These are phyloP conservation scores for Rhodotorula kratochvilovae DNA, from an alignment of 768 basidiomycete species.

Conservation along the genomic window DNA sequence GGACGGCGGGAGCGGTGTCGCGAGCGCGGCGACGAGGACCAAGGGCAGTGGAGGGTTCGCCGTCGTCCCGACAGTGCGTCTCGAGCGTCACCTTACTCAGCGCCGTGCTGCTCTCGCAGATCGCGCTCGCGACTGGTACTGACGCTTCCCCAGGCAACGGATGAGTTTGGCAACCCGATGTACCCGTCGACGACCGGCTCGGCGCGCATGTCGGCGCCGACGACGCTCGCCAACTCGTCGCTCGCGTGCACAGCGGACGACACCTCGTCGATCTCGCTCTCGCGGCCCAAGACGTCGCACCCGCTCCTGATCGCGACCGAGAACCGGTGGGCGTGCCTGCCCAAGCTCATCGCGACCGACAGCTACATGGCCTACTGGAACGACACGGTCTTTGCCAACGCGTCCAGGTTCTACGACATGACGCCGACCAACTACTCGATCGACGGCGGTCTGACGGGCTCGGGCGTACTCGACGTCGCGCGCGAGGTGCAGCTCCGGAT, in stretches of 20 bases:
- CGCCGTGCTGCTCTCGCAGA: no score
- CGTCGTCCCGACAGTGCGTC: slow-evolving; percentile 75
- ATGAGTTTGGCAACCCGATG: slow-evolving; percentile 41
- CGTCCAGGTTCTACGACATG: slow-evolving; percentile 62
- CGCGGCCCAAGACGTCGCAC: slow-evolving; percentile 68
- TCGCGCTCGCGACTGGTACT: no score
- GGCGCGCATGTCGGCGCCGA: slow-evolving; percentile 52
- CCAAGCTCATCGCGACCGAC: slow-evolving; percentile 69
- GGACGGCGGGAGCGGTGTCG: slow-evolving; percentile 9
- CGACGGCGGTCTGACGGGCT: slow-evolving; percentile 63
- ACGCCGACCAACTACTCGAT: slow-evolving; percentile 60
- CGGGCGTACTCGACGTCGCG: slow-evolving; percentile 86
- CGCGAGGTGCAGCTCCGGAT: slow-evolving; percentile 83
- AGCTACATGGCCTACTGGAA: slow-evolving; percentile 88
- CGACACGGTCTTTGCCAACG: slow-evolving; percentile 81
- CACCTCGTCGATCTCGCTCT: slow-evolving; percentile 58
- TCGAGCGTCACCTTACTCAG: no score
- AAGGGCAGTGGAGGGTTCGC: slow-evolving; percentile 74
- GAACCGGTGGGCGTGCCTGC: slow-evolving; percentile 85
- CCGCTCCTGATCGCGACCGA: slow-evolving; percentile 85
- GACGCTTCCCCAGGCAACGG: slow-evolving; percentile 34
- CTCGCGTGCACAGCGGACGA: slow-evolving; percentile 76
- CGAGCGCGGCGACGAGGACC: slow-evolving; percentile 59
- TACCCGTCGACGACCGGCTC: slow-evolving; percentile 63
- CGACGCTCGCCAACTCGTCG: slow-evolving; percentile 48